phyloP scores from a whole-genome alignment of 805 yeast species.

The Sugiyamaella valdiviana region DNA sequence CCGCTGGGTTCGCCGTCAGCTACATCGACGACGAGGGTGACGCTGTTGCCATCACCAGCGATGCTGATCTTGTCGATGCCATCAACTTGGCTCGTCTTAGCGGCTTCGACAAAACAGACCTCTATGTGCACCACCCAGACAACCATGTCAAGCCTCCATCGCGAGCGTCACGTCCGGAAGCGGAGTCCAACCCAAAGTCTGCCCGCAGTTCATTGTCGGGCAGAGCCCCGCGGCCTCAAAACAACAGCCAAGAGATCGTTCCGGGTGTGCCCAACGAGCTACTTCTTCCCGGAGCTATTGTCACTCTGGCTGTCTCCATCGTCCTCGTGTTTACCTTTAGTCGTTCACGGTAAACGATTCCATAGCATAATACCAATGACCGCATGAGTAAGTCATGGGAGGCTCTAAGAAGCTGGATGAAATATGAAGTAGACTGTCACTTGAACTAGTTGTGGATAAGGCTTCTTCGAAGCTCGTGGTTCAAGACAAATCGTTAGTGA shows the following conservation, averaged over 20 bases:
- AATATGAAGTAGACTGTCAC: no score
- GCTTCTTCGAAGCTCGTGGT: no score
- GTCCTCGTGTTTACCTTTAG: slow-evolving; percentile 50
- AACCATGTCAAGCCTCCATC: slow-evolving; percentile 31
- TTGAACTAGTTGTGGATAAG: no score
- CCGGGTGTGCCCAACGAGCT: slow-evolving; percentile 56
- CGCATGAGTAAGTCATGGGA: no score
- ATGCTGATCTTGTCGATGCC: slow-evolving; percentile 69
- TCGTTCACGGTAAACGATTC: slow-evolving; percentile 15
- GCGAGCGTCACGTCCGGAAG: slow-evolving; percentile 5
- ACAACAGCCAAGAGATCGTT: slow-evolving; percentile 30
- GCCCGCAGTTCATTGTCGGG: neutral
- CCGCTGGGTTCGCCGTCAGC: slow-evolving; percentile 53
- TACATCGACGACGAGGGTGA: slow-evolving; percentile 84
- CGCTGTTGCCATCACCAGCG: slow-evolving; percentile 66
- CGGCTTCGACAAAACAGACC: slow-evolving; percentile 57
- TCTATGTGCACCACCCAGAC: slow-evolving; percentile 64
- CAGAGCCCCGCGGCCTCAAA: slow-evolving; percentile 1
- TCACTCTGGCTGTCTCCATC: slow-evolving; percentile 53
- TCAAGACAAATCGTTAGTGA: no score
- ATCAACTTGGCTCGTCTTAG: slow-evolving; percentile 47
- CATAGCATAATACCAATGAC: neutral
- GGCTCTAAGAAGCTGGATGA: no score
- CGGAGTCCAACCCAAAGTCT: slow-evolving; percentile 9
- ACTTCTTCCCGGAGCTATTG: slow-evolving; percentile 57